Base-by-base conservation (phyloP, 805 yeast species). In the Saccharomycopsis schoenii region DNA sequence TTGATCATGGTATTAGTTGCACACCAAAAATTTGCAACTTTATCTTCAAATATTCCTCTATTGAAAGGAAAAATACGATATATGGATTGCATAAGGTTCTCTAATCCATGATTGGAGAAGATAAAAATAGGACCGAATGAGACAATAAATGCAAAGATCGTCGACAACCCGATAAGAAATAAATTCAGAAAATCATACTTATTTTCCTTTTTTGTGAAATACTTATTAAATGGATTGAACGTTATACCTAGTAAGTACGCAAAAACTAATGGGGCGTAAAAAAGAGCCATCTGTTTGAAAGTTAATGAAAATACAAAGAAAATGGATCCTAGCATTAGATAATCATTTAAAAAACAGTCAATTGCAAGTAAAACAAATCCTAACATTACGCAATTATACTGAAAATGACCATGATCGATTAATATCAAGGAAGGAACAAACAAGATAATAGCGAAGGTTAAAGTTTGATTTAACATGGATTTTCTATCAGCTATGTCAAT, bases 11-110 rank as follows among this genome's bases (percentile, higher is more conserved):
- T 76, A 71, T 94, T 94, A 1, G 91, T 76, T n/a, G 96, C 86
- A 72, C 98, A 92, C 99, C 99, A 94, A 68, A 94, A 87, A 70
- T 92, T 94, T 47, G 97, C 97, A 15, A 94, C 98, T 71, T 94
- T 94, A 70, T 94, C 98, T 71, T 94, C 99, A 79, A 96, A 94
- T 8, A 94, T 78, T 0, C 99, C 99, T 69, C 98, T 80, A 55
- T 84, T 82, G 66, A 94, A 93, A 0, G 99, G 99, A 71, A 94
- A 94, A 37, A 93, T 85, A 64, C 98, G 80, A 52, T 88, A 96
- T 34, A 72, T 65, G 0, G 86, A 69, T 66, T 84, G 86, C 3
- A 69, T 61, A 1, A 80, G 62, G 17, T 63, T 61, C 4, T n/a
- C 52, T 6, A 58, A 36, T 15, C 65, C 17, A 3, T 70, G 70